phyloP scores from a whole-genome alignment of 768 basidiomycete genomes.

The Dentipellis sp. region DNA sequence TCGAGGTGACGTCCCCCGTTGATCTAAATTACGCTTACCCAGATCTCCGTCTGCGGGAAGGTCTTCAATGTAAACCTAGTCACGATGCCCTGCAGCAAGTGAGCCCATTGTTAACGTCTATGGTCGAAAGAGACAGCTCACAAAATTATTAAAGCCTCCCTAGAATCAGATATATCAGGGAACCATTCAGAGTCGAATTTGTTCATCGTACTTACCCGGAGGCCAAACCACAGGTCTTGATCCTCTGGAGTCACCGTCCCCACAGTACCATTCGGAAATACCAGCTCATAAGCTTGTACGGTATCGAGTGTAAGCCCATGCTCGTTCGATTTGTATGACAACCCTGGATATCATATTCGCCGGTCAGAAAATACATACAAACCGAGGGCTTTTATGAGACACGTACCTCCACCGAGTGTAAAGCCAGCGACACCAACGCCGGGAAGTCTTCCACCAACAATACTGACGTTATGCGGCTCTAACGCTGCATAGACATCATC shows the following conservation, averaged over 20 bases:
- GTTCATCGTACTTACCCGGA: background rate
- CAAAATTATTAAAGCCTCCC: constrained; percentile 1
- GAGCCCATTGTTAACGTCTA: background rate
- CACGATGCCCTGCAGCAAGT: background rate
- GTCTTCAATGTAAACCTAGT: background rate
- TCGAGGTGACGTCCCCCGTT: background rate
- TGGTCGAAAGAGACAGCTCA: background rate
- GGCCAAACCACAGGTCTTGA: background rate
- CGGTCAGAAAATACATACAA: background rate
- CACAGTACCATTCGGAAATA: constrained; percentile 18
- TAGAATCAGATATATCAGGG: background rate
- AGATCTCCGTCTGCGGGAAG: background rate
- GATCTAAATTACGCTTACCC: background rate
- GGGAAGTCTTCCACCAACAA: constrained; percentile 13
- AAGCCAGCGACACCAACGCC: constrained; percentile 16
- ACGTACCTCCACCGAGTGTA: constrained; percentile 15
- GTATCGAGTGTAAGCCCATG: constrained; percentile 27
- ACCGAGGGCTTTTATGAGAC: too few relatives aligned
- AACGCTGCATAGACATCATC: constrained; percentile 16
- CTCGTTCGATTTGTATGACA: constrained; percentile 22
- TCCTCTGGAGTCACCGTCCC: background rate
- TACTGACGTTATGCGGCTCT: constrained; percentile 7
- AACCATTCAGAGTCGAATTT: background rate
- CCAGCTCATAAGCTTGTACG: constrained; percentile 18
- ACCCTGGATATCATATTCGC: constrained; percentile 14